These are phyloP conservation scores for Lyophyllum atratum DNA, from an alignment of 768 basidiomycete species.

Conservation along the genomic window DNA sequence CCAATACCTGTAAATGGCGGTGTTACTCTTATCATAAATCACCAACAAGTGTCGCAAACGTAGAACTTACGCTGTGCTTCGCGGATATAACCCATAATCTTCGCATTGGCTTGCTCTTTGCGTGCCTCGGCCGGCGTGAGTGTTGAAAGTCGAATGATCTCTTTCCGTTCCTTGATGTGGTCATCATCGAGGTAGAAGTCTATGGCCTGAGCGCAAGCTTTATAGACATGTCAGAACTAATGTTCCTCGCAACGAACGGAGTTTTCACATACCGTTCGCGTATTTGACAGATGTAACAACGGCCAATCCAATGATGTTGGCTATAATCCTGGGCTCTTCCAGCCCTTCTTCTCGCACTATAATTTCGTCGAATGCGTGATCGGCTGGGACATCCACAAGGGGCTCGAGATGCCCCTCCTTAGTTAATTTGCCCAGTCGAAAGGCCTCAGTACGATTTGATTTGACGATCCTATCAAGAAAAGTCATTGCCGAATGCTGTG, in stretches of 20 bases:
- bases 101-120: constrained; percentile 9
- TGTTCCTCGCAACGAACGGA: neutral
- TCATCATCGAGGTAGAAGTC: constrained; percentile 26
- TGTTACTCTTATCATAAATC: neutral
- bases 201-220: constrained; percentile 25
- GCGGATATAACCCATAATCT: constrained; percentile 26
- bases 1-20: constrained; percentile 13
- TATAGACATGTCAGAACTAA: neutral
- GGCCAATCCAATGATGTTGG: constrained; percentile 18
- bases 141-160: constrained; percentile 19
- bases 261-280: constrained; percentile 17
- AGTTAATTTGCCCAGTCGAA: constrained; percentile 4
- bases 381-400: neutral
- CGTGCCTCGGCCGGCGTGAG: constrained; percentile 13
- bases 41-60: neutral
- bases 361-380: neutral
- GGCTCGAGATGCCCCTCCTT: constrained; percentile 7
- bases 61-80: constrained; percentile 24
- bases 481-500: constrained; percentile 12
- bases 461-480: constrained; percentile 21
- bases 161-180: constrained; percentile 13
- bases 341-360: constrained; percentile 10
- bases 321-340: constrained; percentile 16
- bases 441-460: constrained; percentile 7
- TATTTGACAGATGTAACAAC: constrained; percentile 22